Evolutionary conservation across 371 early-diverging fungal species (phyloP), one percentile per base, ranked within the genome.

Genomic region (Pancytospora philotis): DNA sequence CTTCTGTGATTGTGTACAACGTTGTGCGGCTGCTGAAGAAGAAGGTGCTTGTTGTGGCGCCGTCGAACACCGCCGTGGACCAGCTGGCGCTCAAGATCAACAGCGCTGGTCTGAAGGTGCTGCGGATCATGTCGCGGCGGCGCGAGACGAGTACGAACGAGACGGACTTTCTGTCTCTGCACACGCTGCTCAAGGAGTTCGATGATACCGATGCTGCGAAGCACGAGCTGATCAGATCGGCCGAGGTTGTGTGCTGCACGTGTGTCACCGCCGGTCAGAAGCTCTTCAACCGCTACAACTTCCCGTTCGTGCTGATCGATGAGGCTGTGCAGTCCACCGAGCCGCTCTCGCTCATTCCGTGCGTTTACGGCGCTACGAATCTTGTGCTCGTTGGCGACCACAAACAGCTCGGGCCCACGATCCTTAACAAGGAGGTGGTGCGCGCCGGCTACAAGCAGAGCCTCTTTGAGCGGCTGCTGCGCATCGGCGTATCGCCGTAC

Each of bases 21-120:
- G 82, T 95, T 16, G 89, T 90, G 60, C 88, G 89, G 28, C 28
- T 51, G 25, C 56, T 49, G 39, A 63, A 68, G 41, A 58, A 91
- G 4, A 92, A 90, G 81, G 87, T 97, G 3, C 81, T 97, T 45
- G 93, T 97, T 0, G 90, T 90, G 74, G 95, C 96, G 0, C 95
- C 98, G n/a, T 87, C 88, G 75, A 97, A 97, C 76, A 94, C 94
- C 0, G 98, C 98, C 35, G 95, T 95, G 0, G 96, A 97, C 81
- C 93, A 97, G 79, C 80, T 97, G 39, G 87, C 94, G 0, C 89
- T 90, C 70, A 92, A 92, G 78, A 90, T 97, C 66, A 90, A 62
- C 79, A 85, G 85, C 37, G 92, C 93, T 0, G 91, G 93, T 0
- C 82, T 97, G 22, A 90, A 90, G 67, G 92, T 94, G 3, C 91